These are phyloP conservation scores for Leccinum pellstonianum DNA, from an alignment of 768 basidiomycete species.

Conservation along the genomic window DNA sequence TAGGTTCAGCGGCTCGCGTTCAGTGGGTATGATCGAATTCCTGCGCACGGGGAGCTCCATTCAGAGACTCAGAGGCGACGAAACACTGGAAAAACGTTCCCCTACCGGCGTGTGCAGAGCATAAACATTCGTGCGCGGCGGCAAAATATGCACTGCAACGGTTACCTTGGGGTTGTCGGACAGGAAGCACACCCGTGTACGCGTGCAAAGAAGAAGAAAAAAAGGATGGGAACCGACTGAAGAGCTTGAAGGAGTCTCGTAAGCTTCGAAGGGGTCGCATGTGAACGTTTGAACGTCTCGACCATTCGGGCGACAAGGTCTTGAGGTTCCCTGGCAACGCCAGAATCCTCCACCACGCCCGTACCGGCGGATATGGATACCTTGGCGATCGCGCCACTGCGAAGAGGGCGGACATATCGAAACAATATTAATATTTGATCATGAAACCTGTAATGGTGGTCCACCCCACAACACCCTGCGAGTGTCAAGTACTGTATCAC, in stretches of 20 bases:
- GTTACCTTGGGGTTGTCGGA: no score
- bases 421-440: background rate
- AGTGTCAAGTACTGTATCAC: no score
- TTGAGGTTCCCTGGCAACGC: background rate
- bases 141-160: no score
- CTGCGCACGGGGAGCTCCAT: no score
- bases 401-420: background rate
- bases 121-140: background rate
- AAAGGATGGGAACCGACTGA: no score
- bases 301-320: background rate
- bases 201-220: no score
- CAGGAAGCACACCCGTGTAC: no score
- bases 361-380: background rate
- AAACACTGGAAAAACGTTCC: background rate
- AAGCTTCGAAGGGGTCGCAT: background rate
- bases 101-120: background rate
- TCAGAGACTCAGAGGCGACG: background rate
- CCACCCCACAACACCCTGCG: no score
- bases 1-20: no score
- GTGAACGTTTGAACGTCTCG: background rate
- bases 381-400: background rate
- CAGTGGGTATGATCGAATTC: no score
- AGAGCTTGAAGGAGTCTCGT: no score
- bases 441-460: background rate
- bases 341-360: background rate